Conservation (phyloP, 2,329 filamentous ascomycete genomes). For the Anthostomella pinea region DNA sequence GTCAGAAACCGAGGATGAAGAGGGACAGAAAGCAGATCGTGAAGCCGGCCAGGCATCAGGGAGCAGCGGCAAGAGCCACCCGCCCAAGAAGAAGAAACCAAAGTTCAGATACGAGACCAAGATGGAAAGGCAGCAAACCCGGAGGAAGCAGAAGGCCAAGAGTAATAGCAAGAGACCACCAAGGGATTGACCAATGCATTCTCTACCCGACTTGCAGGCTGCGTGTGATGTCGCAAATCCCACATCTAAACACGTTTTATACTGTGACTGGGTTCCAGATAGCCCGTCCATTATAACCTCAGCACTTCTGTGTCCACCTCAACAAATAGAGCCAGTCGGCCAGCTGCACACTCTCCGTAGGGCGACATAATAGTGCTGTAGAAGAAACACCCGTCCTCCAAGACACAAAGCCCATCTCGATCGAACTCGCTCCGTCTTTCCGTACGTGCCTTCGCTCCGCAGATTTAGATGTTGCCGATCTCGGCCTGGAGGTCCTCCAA, state of each 20-base stretch:
- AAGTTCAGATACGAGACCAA: slow-evolving; percentile 95
- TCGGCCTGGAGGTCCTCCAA: slow-evolving; percentile 78
- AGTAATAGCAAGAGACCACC: slow-evolving; percentile 42
- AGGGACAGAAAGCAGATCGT: slow-evolving; percentile 34
- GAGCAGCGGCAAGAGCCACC: slow-evolving; percentile 53
- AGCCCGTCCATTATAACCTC: slow-evolving; percentile 12
- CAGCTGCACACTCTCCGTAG: slow-evolving; percentile 18
- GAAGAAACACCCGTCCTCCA: slow-evolving; percentile 20
- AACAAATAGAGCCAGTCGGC: slow-evolving; percentile 19
- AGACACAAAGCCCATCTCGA: slow-evolving; percentile 2
- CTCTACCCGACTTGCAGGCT: slow-evolving; percentile 16
- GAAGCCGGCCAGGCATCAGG: slow-evolving; percentile 30
- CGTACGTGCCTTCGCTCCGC: slow-evolving; percentile 3
- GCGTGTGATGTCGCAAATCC: slow-evolving; percentile 14
- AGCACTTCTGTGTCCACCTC: slow-evolving; percentile 13
- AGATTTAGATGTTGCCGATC: slow-evolving; percentile 87
- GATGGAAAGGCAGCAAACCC: slow-evolving; percentile 71
- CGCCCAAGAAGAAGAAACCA: slow-evolving; percentile 76
- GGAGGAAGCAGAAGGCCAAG: slow-evolving; percentile 69
- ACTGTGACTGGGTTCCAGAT: background rate
- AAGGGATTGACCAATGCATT: slow-evolving; percentile 24
- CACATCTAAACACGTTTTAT: slow-evolving; percentile 14
- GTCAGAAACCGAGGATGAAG: slow-evolving; percentile 34
- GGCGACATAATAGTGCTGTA: slow-evolving; percentile 20
- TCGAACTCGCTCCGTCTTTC: slow-evolving; percentile 4